Evolutionary conservation across 2,329 filamentous ascomycete species (phyloP).

Genomic region (Metarhizium album): DNA sequence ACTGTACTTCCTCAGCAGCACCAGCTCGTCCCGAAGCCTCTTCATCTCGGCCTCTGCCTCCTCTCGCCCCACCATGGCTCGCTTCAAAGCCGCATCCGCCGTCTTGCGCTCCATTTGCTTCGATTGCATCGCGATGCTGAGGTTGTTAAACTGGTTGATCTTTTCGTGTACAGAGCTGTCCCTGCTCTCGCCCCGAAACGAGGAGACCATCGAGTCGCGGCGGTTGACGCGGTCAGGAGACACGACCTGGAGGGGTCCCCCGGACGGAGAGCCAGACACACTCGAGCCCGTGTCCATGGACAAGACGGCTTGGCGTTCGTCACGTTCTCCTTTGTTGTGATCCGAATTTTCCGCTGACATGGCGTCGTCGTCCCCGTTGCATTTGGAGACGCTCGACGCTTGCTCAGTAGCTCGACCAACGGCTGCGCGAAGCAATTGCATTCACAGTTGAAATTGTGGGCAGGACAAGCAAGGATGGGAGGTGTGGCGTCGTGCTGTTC

Average conservation of each 20-base stretch:
- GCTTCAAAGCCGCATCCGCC: conserved; percentile 54
- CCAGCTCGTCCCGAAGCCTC: conserved; percentile 49
- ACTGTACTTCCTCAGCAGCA: conserved; percentile 42
- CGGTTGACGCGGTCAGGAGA: conserved; percentile 55
- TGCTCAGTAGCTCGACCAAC: conserved; percentile 1
- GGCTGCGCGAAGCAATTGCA: neutral
- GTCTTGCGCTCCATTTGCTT: conserved; percentile 54
- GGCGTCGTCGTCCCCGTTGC: conserved; percentile 2
- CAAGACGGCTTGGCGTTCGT: neutral
- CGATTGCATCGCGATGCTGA: conserved; percentile 49
- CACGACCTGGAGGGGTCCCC: conserved; percentile 46
- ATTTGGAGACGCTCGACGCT: neutral
- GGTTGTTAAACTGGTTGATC: conserved; percentile 62
- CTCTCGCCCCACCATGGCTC: conserved; percentile 57
- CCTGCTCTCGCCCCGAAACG: conserved; percentile 29
- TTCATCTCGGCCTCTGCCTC: conserved; percentile 61
- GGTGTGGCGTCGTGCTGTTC: conserved; percentile 7
- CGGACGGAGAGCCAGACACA: conserved; percentile 40
- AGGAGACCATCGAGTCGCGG: conserved; percentile 25
- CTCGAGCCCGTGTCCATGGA: conserved; percentile 35
- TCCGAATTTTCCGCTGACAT: neutral
- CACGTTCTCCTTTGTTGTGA: neutral
- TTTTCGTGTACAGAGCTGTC: conserved; percentile 55
- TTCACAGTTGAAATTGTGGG: neutral
- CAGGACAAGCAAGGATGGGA: no score